Conservation (phyloP, 331 rosid genomes). For the Ulmus americana region DNA sequence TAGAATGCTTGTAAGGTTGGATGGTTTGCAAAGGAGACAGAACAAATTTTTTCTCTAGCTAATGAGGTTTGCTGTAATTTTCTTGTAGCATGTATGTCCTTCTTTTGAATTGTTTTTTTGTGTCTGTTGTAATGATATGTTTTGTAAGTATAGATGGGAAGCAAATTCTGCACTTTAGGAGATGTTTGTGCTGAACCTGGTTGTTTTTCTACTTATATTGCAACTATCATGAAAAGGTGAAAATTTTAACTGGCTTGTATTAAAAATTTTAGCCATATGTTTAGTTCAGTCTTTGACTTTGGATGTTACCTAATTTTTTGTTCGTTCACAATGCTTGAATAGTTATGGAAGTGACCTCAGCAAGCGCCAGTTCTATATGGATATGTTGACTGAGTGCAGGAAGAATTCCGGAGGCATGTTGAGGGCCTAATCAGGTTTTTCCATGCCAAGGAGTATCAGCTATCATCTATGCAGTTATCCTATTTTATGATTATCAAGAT, state of each 20-base stretch:
- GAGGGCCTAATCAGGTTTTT: constrained; percentile 32
- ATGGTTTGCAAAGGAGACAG: constrained; percentile 65
- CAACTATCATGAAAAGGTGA: constrained; percentile 60
- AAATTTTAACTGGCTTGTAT: constrained; percentile 25
- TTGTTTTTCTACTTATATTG: constrained; percentile 29
- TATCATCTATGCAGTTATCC: constrained; percentile 15
- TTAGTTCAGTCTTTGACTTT: neutral
- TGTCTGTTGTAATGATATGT: constrained; percentile 21
- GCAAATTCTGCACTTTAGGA: constrained; percentile 39
- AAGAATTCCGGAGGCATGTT: constrained; percentile 55
- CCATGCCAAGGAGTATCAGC: constrained; percentile 4
- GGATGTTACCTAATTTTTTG: neutral
- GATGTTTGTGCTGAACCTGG: constrained; percentile 31
- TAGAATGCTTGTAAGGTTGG: constrained; percentile 69
- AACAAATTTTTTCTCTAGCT: constrained; percentile 49
- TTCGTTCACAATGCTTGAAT: constrained; percentile 61
- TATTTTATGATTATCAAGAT: constrained; percentile 1
- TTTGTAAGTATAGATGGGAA: constrained; percentile 40
- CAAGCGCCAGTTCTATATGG: constrained; percentile 89
- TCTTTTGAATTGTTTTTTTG: constrained; percentile 4
- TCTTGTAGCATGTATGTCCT: constrained; percentile 6
- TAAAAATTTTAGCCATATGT: constrained; percentile 1
- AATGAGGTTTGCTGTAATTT: constrained; percentile 51
- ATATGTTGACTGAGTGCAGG: constrained; percentile 74
- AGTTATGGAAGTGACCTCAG: constrained; percentile 58